Percentiles rank a stretch among this genome's conserved stretches.
Conservation (phyloP, 345 rosid species). For the Boechera stricta region DNA sequence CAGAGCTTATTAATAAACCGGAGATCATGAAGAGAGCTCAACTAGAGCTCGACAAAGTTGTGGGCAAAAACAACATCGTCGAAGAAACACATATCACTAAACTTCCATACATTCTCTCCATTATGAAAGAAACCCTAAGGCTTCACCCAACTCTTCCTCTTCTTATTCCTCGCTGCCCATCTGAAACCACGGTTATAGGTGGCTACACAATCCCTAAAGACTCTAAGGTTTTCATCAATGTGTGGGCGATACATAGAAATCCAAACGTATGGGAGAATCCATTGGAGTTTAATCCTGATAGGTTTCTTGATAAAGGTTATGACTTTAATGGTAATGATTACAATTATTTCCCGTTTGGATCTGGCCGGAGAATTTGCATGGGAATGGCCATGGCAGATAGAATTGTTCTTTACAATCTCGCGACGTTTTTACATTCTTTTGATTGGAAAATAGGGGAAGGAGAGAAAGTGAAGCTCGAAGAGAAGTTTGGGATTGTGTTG, state of each 20-base stretch:
- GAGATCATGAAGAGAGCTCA: slow-evolving; percentile 24
- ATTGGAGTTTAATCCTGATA: neutral
- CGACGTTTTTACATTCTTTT: slow-evolving; percentile 22
- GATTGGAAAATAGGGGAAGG: neutral
- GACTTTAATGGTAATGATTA: slow-evolving; percentile 25
- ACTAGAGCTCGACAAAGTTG: slow-evolving; percentile 25
- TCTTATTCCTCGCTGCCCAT: slow-evolving; percentile 17
- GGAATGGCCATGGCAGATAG: slow-evolving; percentile 26
- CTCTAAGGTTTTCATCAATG: slow-evolving; percentile 6
- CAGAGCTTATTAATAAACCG: neutral
- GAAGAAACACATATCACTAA: slow-evolving; percentile 19
- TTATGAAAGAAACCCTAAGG: slow-evolving; percentile 29
- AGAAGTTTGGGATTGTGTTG: neutral
- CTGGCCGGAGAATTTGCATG: slow-evolving; percentile 19
- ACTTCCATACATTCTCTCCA: slow-evolving; percentile 24
- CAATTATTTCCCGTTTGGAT: neutral
- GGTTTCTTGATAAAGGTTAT: slow-evolving; percentile 9
- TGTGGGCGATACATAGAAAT: slow-evolving; percentile 25
- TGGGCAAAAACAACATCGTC: slow-evolving; percentile 19
- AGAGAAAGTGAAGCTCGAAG: neutral
- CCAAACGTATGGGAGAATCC: slow-evolving; percentile 26
- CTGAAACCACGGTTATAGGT: neutral
- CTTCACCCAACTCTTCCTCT: slow-evolving; percentile 20
- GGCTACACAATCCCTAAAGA: slow-evolving; percentile 26
- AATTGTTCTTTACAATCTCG: slow-evolving; percentile 27